phyloP scores from a whole-genome alignment of 305 asterid genomes.

The Plantago rigida region DNA sequence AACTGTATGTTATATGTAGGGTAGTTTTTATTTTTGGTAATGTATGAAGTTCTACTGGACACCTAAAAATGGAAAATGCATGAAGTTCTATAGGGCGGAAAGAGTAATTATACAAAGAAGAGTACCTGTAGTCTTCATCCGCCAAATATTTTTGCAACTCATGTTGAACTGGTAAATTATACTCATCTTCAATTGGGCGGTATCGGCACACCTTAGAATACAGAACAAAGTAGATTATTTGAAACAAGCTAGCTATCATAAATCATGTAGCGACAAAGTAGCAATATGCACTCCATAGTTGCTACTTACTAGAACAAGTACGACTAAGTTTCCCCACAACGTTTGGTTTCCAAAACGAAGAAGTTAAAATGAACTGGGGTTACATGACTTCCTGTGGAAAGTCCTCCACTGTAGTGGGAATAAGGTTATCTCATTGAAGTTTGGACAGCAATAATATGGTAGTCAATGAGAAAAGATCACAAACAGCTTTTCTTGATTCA shows the following conservation, averaged over 20 bases:
- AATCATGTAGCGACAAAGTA: slow-evolving; percentile 14
- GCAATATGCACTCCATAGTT: slow-evolving; percentile 8
- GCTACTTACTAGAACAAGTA: neutral
- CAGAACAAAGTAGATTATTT: slow-evolving; percentile 1
- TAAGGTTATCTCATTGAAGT: neutral
- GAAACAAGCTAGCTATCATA: slow-evolving; percentile 19
- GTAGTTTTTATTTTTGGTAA: too few relatives aligned
- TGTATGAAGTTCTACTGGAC: too few relatives aligned
- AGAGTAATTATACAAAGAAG: neutral
- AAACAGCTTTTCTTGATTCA: too few relatives aligned
- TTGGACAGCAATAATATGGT: neutral
- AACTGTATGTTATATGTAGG: too few relatives aligned
- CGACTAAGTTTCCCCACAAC: neutral
- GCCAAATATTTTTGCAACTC: slow-evolving; percentile 76
- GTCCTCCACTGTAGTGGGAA: neutral
- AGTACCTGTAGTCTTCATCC: slow-evolving; percentile 81
- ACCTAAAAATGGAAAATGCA: too few relatives aligned
- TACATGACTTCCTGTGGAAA: neutral
- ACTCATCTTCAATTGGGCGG: slow-evolving; percentile 79
- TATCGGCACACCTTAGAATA: slow-evolving; percentile 68
- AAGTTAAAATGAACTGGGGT: neutral
- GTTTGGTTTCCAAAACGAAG: neutral
- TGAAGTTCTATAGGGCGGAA: too few relatives aligned
- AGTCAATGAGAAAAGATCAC: too few relatives aligned
- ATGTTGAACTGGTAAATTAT: slow-evolving; percentile 53